Conservation (phyloP, 2,329 filamentous ascomycete species). For the Xylaria sp. region DNA sequence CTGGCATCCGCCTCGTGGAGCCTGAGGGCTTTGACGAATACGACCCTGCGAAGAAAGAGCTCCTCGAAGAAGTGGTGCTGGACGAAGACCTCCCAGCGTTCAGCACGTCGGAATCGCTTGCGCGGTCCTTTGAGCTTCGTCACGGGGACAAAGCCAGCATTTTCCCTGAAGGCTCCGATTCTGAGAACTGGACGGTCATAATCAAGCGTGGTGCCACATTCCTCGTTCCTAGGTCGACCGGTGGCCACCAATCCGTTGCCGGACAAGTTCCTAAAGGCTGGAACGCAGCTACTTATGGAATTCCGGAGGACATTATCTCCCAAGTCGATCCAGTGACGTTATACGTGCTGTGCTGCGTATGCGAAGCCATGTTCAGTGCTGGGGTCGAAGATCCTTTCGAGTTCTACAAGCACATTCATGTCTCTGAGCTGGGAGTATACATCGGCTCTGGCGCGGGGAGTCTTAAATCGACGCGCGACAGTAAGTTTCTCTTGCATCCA, state of each 20-base stretch:
- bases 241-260: slow-evolving; percentile 95
- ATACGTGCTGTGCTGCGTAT: slow-evolving; percentile 91
- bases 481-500: slow-evolving; percentile 9
- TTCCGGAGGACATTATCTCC: slow-evolving; percentile 95
- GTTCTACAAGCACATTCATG: slow-evolving; percentile 99
- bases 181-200: slow-evolving; percentile 90
- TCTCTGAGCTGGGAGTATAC: slow-evolving; percentile 97
- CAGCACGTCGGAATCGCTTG: slow-evolving; percentile 94
- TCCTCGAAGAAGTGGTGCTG: slow-evolving; percentile 96
- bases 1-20: slow-evolving; percentile 96
- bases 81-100: slow-evolving; percentile 97
- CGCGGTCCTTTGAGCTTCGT: slow-evolving; percentile 94
- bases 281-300: slow-evolving; percentile 94
- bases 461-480: slow-evolving; percentile 42
- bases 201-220: slow-evolving; percentile 94
- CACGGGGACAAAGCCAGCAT: slow-evolving; percentile 97
- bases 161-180: slow-evolving; percentile 85
- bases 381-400: slow-evolving; percentile 99
- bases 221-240: slow-evolving; percentile 93
- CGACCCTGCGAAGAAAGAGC: slow-evolving; percentile 96
- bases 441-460: slow-evolving; percentile 98
- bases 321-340: slow-evolving; percentile 97
- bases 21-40: slow-evolving; percentile 96
- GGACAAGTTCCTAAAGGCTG: slow-evolving; percentile 97
- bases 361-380: slow-evolving; percentile 84